phyloP scores from a whole-genome alignment of 495 filamentous ascomycete genomes.

The Lichina pygmaea region DNA sequence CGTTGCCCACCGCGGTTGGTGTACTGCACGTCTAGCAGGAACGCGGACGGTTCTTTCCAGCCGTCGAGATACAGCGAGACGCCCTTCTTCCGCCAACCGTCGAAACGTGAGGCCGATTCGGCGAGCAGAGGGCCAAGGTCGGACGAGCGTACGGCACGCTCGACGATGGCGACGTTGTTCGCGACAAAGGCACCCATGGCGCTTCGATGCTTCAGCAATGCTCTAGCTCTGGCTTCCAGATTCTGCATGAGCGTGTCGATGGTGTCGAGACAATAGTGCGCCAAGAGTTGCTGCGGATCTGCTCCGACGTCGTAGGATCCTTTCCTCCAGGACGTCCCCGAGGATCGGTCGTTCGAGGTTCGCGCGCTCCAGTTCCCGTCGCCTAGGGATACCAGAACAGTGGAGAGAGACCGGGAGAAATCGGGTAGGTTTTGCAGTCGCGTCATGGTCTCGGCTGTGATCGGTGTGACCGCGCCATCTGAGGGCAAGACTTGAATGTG shows the following conservation, averaged over 20 bases:
- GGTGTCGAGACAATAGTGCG: constrained; percentile 64
- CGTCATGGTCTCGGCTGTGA: constrained; percentile 66
- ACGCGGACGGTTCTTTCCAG: constrained; percentile 65
- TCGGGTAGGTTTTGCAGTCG: constrained; percentile 64
- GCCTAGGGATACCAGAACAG: constrained; percentile 73
- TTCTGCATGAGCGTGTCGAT: constrained; percentile 52
- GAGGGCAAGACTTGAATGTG: constrained; percentile 35
- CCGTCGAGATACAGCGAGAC: constrained; percentile 59
- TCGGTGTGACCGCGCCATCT: constrained; percentile 53
- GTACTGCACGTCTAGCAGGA: constrained; percentile 76
- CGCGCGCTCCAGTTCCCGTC: constrained; percentile 64
- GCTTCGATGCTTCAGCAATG: constrained; percentile 49
- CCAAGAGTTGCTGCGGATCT: constrained; percentile 68
- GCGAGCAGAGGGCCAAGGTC: constrained; percentile 51
- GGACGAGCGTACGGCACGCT: constrained; percentile 59
- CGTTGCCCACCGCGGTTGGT: constrained; percentile 39
- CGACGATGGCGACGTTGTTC: constrained; percentile 66
- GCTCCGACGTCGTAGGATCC: constrained; percentile 67
- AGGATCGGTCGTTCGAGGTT: constrained; percentile 14
- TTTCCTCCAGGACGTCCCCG: constrained; percentile 10
- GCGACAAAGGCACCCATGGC: constrained; percentile 71
- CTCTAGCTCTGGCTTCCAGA: constrained; percentile 51
- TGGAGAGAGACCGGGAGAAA: constrained; percentile 65
- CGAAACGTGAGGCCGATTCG: constrained; percentile 33
- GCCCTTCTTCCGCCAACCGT: constrained; percentile 67